Evolutionary conservation across 2,329 filamentous ascomycete genomes (phyloP).

Genomic region (Parafenestella ontariensis): DNA sequence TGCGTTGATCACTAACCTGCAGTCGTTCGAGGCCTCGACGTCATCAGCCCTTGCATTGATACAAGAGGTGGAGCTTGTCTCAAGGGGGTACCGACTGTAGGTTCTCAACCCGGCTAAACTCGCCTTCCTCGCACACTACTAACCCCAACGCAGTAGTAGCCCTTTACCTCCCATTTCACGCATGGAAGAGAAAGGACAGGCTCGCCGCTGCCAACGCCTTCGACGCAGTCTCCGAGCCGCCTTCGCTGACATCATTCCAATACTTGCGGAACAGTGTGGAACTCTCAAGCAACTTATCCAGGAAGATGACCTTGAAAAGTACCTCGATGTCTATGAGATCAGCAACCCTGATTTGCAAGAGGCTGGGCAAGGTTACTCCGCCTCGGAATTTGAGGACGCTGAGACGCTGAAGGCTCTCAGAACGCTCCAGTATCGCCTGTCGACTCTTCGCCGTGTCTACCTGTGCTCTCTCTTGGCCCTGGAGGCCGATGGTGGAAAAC

Average conservation of each 20-base stretch:
- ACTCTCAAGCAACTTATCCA: constrained; percentile 76
- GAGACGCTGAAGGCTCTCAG: constrained; percentile 82
- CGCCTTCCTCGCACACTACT: constrained; percentile 18
- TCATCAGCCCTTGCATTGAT: constrained; percentile 81
- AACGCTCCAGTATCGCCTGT: constrained; percentile 70
- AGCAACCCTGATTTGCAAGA: constrained; percentile 56
- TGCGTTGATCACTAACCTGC: constrained; percentile 73
- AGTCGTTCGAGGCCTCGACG: constrained; percentile 80
- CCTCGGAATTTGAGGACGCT: constrained; percentile 74
- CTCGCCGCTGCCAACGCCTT: constrained; percentile 78
- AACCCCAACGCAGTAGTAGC: constrained; percentile 69
- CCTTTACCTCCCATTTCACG: constrained; percentile 92
- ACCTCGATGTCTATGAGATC: constrained; percentile 74
- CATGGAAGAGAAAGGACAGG: constrained; percentile 82
- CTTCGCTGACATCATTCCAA: constrained; percentile 73
- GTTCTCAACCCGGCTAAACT: constrained; percentile 40
- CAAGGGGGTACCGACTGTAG: constrained; percentile 84
- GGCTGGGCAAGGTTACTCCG: constrained; percentile 61
- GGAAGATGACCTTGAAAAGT: constrained; percentile 84
- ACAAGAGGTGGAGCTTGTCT: constrained; percentile 95
- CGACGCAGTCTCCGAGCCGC: constrained; percentile 76
- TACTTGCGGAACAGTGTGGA: constrained; percentile 73
- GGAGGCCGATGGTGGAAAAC: constrained; percentile 78
- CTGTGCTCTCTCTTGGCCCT: constrained; percentile 89
- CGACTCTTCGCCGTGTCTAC: constrained; percentile 81